Evolutionary conservation across 768 basidiomycete species (phyloP).

Genomic region (Amanita subjunquillea): DNA sequence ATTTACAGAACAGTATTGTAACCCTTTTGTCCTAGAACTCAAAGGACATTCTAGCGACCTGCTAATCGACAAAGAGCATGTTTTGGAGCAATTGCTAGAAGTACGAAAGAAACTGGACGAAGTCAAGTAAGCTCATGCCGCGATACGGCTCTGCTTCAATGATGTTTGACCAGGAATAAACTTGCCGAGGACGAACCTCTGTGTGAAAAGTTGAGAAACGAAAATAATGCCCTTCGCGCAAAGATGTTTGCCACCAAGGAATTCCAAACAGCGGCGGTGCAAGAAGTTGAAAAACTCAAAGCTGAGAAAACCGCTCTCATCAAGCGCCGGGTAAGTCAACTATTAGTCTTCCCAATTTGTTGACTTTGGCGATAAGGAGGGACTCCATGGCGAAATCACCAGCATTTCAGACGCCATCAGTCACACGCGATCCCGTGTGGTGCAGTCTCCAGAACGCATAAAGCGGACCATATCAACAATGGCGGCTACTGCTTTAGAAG

Average conservation of each 20-base stretch:
- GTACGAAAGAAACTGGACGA: conserved; percentile 40
- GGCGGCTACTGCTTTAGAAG: conserved; percentile 53
- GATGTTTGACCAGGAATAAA: conserved; percentile 34
- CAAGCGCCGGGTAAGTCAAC: conserved; percentile 45
- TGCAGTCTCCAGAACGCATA: conserved; percentile 87
- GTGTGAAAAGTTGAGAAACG: conserved; percentile 45
- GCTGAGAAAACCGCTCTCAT: conserved; percentile 55
- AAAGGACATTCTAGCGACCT: conserved; percentile 48
- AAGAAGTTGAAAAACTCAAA: conserved; percentile 65
- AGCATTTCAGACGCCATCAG: conserved; percentile 49
- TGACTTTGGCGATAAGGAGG: conserved; percentile 32
- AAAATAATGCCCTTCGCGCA: conserved; percentile 52
- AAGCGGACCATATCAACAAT: conserved; percentile 75
- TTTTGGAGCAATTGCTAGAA: conserved; percentile 35
- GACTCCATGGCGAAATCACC: conserved; percentile 48
- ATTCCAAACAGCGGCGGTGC: conserved; percentile 42
- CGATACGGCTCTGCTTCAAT: not conserved
- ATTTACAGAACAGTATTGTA: conserved; percentile 68
- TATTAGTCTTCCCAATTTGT: not conserved
- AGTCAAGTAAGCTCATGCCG: conserved; percentile 38
- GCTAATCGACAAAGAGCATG: conserved; percentile 51
- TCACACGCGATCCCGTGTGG: conserved; percentile 64
- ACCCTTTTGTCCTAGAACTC: conserved; percentile 49
- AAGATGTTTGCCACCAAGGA: conserved; percentile 66
- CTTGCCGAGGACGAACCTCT: conserved; percentile 62